A percentile compares a stretch with the other conserved stretches of the same genome.
phyloP scores from a whole-genome alignment of 345 rosid genomes.

The Toxicodendron radicans region DNA sequence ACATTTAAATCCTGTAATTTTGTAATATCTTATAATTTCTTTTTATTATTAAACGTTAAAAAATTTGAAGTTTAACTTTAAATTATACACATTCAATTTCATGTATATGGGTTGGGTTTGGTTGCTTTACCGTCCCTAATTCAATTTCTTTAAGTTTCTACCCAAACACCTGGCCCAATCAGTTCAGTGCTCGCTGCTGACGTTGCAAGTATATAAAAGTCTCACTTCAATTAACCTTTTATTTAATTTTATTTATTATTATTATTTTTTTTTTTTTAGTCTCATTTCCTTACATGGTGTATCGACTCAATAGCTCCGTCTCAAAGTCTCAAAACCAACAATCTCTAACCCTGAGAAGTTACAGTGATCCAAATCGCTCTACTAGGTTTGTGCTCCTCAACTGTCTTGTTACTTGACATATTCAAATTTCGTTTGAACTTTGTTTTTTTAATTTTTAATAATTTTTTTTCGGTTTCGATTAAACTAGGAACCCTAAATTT shows the following conservation, averaged over 20 bases:
- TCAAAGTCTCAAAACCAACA: constrained; percentile 2
- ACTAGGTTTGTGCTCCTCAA: constrained; percentile 2
- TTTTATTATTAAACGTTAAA: too few species aligned
- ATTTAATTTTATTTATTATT: neutral
- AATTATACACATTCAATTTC: too few species aligned
- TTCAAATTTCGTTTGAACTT: neutral
- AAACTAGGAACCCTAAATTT: neutral
- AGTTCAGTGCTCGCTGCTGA: too few species aligned
- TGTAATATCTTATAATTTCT: too few species aligned
- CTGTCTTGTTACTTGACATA: neutral
- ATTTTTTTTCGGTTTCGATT: neutral
- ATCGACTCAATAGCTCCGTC: neutral
- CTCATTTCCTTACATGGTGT: constrained; percentile 5
- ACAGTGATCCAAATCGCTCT: neutral
- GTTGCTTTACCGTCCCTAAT: too few species aligned
- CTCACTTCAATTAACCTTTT: neutral
- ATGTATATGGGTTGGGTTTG: too few species aligned
- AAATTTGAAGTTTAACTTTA: too few species aligned
- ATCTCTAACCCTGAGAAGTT: neutral
- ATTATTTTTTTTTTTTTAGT: neutral
- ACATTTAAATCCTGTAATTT: too few species aligned
- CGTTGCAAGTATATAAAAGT: too few species aligned
- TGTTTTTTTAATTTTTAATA: neutral
- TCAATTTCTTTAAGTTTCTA: too few species aligned
- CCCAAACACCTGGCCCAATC: too few species aligned